Evolutionary conservation across 2,329 filamentous ascomycete genomes (phyloP).

Genomic region (Talaromyces pinophilus): DNA sequence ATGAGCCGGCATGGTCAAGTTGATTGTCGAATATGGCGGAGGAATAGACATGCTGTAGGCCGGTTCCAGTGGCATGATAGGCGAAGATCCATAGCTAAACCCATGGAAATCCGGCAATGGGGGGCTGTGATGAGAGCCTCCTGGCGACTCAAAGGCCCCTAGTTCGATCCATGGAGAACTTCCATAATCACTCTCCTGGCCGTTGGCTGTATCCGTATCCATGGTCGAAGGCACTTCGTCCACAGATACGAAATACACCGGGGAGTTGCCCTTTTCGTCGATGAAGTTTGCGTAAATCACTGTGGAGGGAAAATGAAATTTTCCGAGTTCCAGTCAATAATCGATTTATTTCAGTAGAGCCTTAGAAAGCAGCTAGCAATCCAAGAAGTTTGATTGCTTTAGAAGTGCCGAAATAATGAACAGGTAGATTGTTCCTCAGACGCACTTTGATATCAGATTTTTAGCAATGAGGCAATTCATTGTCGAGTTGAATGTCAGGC

Average conservation of each 20-base stretch:
- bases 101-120: constrained; percentile 68
- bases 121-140: constrained; percentile 65
- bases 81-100: constrained; percentile 64
- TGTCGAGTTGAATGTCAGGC: constrained; percentile 3
- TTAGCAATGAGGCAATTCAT: constrained; percentile 15
- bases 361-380: background rate
- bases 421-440: constrained; percentile 14
- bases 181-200: constrained; percentile 47
- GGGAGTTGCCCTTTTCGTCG: constrained; percentile 14
- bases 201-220: constrained; percentile 49
- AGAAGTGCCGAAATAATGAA: background rate
- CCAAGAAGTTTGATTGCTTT: background rate
- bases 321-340: constrained; percentile 7
- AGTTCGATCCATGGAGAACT: constrained; percentile 51
- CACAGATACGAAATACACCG: constrained; percentile 48
- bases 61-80: constrained; percentile 61
- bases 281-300: constrained; percentile 16
- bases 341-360: background rate
- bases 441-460: constrained; percentile 16
- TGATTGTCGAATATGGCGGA: constrained; percentile 60
- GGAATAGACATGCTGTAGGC: constrained; percentile 58
- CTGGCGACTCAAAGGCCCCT: constrained; percentile 46
- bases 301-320: constrained; percentile 28
- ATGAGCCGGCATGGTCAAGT: constrained; percentile 68
- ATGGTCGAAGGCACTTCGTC: constrained; percentile 38